phyloP scores from a whole-genome alignment of 169 alveolate species.

The Cryptosporidium parvum region DNA sequence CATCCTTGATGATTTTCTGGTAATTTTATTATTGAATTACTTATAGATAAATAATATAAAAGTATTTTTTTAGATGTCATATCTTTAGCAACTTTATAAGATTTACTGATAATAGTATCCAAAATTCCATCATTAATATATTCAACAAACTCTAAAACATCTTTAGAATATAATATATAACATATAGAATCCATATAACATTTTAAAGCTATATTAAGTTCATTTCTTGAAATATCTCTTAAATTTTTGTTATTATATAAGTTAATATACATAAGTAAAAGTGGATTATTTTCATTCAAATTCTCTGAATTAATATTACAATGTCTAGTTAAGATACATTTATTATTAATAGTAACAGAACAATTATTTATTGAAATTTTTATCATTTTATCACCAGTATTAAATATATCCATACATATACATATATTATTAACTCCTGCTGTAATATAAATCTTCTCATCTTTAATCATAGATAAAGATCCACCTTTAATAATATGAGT shows the following conservation, averaged over 20 bases:
- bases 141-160: conserved; percentile 60
- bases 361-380: conserved; percentile 46
- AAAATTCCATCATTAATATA: conserved; percentile 67
- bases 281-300: background rate
- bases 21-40: conserved; percentile 33
- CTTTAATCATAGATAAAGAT: conserved; percentile 47
- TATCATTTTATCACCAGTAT: conserved; percentile 59
- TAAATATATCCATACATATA: conserved; percentile 35
- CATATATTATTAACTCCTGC: conserved; percentile 54
- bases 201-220: conserved; percentile 45
- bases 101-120: conserved; percentile 58
- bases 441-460: conserved; percentile 36
- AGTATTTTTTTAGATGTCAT: conserved; percentile 28
- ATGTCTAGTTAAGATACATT: conserved; percentile 59
- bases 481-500: conserved; percentile 71
- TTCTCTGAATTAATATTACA: background rate
- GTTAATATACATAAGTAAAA: conserved; percentile 34
- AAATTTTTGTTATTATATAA: background rate
- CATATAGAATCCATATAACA: conserved; percentile 70
- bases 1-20: conserved; percentile 28
- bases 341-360: conserved; percentile 41
- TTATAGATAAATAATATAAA: conserved; percentile 20
- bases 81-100: conserved; percentile 61
- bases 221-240: background rate
- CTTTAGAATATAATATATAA: conserved; percentile 46